A percentile compares a stretch with the other conserved stretches of the same genome.
Evolutionary conservation across 1,284 basidiomycete species (phyloP).

Genomic region (Boletus mariae): DNA sequence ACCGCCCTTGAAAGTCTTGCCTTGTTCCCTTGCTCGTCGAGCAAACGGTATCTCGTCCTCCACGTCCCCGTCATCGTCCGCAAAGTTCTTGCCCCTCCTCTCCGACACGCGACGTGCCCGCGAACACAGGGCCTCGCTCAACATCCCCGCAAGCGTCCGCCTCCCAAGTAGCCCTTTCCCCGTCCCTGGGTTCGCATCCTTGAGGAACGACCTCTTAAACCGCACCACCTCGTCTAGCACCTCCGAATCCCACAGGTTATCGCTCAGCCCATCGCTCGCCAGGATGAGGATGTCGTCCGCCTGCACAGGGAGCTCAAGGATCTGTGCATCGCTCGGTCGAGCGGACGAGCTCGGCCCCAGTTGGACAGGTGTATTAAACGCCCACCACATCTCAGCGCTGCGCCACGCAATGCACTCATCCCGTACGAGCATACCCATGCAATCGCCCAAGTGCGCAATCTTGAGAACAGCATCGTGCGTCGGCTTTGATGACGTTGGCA

Average conservation of each 20-base stretch:
- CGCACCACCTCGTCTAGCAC: constrained; percentile 84
- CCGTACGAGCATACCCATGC: constrained; percentile 82
- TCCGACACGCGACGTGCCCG: constrained; percentile 61
- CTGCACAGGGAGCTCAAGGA: constrained; percentile 73
- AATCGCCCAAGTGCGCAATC: constrained; percentile 92
- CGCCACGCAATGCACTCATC: constrained; percentile 80
- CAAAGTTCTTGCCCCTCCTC: constrained; percentile 28
- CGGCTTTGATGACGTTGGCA: constrained; percentile 11
- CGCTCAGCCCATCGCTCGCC: constrained; percentile 86
- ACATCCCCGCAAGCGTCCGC: constrained; percentile 58
- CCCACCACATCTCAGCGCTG: constrained; percentile 93
- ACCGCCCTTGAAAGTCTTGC: constrained; percentile 62
- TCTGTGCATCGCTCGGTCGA: constrained; percentile 71
- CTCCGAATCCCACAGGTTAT: constrained; percentile 95
- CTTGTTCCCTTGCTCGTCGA: constrained; percentile 59
- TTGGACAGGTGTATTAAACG: constrained; percentile 89
- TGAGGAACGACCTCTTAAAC: constrained; percentile 50
- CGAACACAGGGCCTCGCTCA: constrained; percentile 70
- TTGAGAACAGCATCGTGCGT: constrained; percentile 69
- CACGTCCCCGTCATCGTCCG: constrained; percentile 25
- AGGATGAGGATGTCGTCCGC: constrained; percentile 88
- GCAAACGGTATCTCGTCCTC: constrained; percentile 67
- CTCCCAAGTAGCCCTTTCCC: constrained; percentile 41
- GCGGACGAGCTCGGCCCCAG: constrained; percentile 76
- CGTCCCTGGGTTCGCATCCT: constrained; percentile 12